Base-by-base conservation (phyloP, 371 early-diverging fungal species). In the Mucor mucedo region DNA sequence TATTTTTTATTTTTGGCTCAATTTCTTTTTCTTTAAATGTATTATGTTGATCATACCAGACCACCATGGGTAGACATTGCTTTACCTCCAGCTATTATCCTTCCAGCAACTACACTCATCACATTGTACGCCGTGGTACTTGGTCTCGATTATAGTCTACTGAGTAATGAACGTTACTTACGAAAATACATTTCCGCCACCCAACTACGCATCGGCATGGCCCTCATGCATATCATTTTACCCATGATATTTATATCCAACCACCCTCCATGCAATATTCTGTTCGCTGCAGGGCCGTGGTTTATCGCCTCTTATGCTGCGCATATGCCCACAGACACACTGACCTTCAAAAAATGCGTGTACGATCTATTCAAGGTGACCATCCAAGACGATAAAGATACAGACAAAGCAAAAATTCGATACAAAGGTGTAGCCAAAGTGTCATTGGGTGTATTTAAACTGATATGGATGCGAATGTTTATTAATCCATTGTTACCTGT, bases 401-500 rank as follows among this genome's bases (percentile, higher is more conserved):
- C 21, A 21, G 21, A 21, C 32, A 33, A 55, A 3, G 56, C 65
- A 2, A 41, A 60, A 29, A 41, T 64, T 9, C 39, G 78, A 5
- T 35, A 64, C 2, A 63, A 66, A 2, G 78, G 78, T 4, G 13
- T 68, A 4, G 55, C 70, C 0, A 70, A 65, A 16, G 40, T 70
- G 4, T 42, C 50, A 6, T 41, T 70, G 14, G 75, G 70, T 10
- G 8, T 72, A 2, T 63, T 72, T 53, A 77, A 77, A 29, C 45
- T 64, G 7, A 41, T 57, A 0, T 50, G 70, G 4, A 70, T 72
- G 60, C 42, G 66, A 32, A n/a, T 62, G 2, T 11, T 63, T 6
- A 29, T 75, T 14, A 60, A 77, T 45, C 71, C 69, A 13, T 45
- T 55, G 3, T 47, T 69, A 39, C 77, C 70, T 40, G n/a, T 9